phyloP scores from a whole-genome alignment of 495 filamentous ascomycete genomes.

The Xylaria telfairii region DNA sequence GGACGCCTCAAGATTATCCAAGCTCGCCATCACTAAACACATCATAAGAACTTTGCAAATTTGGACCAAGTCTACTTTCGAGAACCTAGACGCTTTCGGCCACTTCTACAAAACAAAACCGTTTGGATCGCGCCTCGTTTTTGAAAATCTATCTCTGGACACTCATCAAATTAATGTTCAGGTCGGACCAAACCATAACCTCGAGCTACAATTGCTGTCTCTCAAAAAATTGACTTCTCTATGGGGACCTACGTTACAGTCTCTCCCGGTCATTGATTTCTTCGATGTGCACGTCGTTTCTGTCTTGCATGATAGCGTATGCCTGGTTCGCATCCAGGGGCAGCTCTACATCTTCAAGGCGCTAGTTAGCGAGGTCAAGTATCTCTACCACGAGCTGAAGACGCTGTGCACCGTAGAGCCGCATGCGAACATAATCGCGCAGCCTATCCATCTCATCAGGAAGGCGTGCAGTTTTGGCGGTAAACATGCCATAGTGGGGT shows the following conservation, averaged over 20 bases:
- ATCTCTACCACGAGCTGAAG: constrained; percentile 54
- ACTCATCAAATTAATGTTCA: constrained; percentile 44
- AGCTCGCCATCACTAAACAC: constrained; percentile 50
- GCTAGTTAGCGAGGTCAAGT: constrained; percentile 54
- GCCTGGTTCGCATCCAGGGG: constrained; percentile 45
- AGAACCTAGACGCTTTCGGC: constrained; percentile 37
- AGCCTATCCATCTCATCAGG: constrained; percentile 51
- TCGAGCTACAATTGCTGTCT: constrained; percentile 49
- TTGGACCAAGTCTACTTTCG: constrained; percentile 43
- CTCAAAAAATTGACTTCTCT: constrained; percentile 35
- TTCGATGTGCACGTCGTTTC: constrained; percentile 45
- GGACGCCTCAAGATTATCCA: constrained; percentile 44
- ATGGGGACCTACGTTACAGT: constrained; percentile 38
- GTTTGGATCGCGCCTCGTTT: constrained; percentile 55
- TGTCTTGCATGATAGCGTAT: constrained; percentile 55
- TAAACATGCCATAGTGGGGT: constrained; percentile 53
- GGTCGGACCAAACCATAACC: constrained; percentile 48
- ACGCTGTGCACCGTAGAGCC: constrained; percentile 50
- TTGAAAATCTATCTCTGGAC: constrained; percentile 49
- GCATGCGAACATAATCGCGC: constrained; percentile 50
- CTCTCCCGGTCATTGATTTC: constrained; percentile 48
- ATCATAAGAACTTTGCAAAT: constrained; percentile 52
- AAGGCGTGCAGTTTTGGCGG: constrained; percentile 53
- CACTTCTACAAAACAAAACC: constrained; percentile 42
- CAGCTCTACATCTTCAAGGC: constrained; percentile 56